Evolutionary conservation across 2,329 filamentous ascomycete species (phyloP).

Genomic region (Talaromyces islandicus): DNA sequence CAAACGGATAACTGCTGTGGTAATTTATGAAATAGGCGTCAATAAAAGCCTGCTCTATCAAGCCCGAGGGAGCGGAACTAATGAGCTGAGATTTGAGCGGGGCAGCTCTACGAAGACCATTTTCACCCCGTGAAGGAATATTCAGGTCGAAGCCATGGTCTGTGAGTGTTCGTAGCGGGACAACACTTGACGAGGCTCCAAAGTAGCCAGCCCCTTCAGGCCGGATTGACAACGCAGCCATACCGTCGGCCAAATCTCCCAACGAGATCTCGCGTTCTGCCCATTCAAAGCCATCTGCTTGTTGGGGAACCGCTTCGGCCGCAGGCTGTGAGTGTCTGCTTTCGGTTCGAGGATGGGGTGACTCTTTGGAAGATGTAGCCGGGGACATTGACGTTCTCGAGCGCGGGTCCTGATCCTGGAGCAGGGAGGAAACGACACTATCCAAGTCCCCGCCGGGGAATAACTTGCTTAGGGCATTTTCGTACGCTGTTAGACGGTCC

Average conservation of each 20-base stretch:
- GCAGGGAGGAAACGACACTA: slow-evolving; percentile 30
- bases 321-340: slow-evolving; percentile 29
- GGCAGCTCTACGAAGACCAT: slow-evolving; percentile 20
- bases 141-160: slow-evolving; percentile 36
- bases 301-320: slow-evolving; percentile 39
- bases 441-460: slow-evolving; percentile 36
- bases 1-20: slow-evolving; percentile 42
- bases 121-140: slow-evolving; percentile 23
- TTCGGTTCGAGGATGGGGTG: slow-evolving; percentile 29
- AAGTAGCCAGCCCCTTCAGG: slow-evolving; percentile 37
- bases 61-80: slow-evolving; percentile 30
- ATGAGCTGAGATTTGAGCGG: slow-evolving; percentile 34
- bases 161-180: slow-evolving; percentile 31
- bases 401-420: slow-evolving; percentile 29
- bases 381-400: slow-evolving; percentile 27
- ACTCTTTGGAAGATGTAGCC: slow-evolving; percentile 33
- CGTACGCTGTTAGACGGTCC: slow-evolving; percentile 33
- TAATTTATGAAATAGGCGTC: slow-evolving; percentile 45
- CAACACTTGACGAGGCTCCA: slow-evolving; percentile 35
- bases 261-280: slow-evolving; percentile 34
- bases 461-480: slow-evolving; percentile 31
- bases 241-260: slow-evolving; percentile 34
- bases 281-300: slow-evolving; percentile 49
- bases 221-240: slow-evolving; percentile 35
- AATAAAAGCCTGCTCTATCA: slow-evolving; percentile 36